Evolutionary conservation across 106 monocot species (phyloP).

Genomic region (Dendrobium nobile): DNA sequence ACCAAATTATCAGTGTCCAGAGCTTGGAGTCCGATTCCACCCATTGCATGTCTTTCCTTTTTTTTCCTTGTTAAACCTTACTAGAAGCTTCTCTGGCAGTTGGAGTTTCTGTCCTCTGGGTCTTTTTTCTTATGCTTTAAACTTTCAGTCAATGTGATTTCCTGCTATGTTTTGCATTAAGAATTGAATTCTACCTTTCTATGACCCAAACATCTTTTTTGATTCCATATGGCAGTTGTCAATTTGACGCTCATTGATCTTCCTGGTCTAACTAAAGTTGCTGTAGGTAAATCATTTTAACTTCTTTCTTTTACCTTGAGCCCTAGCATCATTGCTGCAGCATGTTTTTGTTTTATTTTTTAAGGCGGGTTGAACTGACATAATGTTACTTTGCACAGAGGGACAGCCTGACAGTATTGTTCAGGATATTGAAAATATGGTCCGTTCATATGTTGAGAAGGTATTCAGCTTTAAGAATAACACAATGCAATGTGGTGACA

Average conservation of each 20-base stretch:
- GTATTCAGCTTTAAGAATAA: slow-evolving; percentile 13
- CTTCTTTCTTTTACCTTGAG: neutral
- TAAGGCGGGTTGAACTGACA: neutral
- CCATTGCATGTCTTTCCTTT: neutral
- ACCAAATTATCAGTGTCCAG: neutral
- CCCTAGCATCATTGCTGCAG: neutral
- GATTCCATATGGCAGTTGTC: slow-evolving; percentile 37
- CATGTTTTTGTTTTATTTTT: neutral
- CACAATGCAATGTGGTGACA: neutral
- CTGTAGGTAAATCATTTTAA: slow-evolving; percentile 33
- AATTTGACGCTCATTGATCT: slow-evolving; percentile 62
- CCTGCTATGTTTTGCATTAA: neutral
- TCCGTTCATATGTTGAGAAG: slow-evolving; percentile 51
- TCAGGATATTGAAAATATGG: slow-evolving; percentile 84
- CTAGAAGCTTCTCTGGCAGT: neutral
- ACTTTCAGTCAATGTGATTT: neutral
- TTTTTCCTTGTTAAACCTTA: neutral
- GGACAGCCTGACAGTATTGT: slow-evolving; percentile 65
- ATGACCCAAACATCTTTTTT: slow-evolving; percentile 4
- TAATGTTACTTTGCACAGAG: slow-evolving; percentile 23
- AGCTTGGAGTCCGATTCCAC: neutral
- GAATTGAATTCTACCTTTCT: neutral
- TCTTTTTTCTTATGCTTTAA: neutral
- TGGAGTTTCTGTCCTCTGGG: neutral
- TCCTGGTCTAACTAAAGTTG: slow-evolving; percentile 63